phyloP scores from a whole-genome alignment of 2,329 filamentous ascomycete species.

The Fusarium musae region DNA sequence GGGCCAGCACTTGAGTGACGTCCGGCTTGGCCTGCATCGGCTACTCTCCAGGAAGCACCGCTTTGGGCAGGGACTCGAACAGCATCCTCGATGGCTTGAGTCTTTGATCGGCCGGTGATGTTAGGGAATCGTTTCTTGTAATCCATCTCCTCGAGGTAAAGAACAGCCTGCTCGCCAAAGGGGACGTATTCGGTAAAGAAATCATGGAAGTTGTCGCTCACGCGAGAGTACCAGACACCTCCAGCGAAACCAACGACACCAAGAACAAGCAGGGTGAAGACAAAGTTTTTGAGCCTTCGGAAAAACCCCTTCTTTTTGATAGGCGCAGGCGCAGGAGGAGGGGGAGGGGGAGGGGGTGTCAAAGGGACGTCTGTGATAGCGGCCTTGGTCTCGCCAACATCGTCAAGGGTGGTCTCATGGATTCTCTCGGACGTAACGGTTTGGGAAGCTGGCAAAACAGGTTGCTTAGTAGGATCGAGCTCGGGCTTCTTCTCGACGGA shows the following conservation, averaged over 20 bases:
- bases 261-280: constrained; percentile 81
- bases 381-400: constrained; percentile 53
- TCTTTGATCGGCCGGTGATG: constrained; percentile 58
- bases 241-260: constrained; percentile 83
- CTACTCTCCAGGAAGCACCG: constrained; percentile 83
- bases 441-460: constrained; percentile 65
- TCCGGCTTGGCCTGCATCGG: constrained; percentile 65
- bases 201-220: constrained; percentile 98
- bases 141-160: constrained; percentile 95
- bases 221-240: constrained; percentile 90
- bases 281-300: constrained; percentile 79
- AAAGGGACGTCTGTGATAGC: constrained; percentile 50
- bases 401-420: constrained; percentile 52
- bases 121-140: constrained; percentile 85
- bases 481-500: constrained; percentile 65
- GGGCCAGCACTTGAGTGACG: constrained; percentile 70
- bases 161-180: constrained; percentile 91
- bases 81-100: constrained; percentile 70
- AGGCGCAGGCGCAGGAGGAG: constrained; percentile 48
- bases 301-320: constrained; percentile 71
- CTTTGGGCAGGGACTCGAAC: constrained; percentile 87
- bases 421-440: constrained; percentile 61
- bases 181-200: constrained; percentile 98
- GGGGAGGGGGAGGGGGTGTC: constrained; percentile 47
- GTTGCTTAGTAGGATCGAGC: constrained; percentile 59